Evolutionary conservation across 371 early-diverging fungal species (phyloP), one percentile per base, ranked within the genome.

Genomic region (Globomyces sp.): DNA sequence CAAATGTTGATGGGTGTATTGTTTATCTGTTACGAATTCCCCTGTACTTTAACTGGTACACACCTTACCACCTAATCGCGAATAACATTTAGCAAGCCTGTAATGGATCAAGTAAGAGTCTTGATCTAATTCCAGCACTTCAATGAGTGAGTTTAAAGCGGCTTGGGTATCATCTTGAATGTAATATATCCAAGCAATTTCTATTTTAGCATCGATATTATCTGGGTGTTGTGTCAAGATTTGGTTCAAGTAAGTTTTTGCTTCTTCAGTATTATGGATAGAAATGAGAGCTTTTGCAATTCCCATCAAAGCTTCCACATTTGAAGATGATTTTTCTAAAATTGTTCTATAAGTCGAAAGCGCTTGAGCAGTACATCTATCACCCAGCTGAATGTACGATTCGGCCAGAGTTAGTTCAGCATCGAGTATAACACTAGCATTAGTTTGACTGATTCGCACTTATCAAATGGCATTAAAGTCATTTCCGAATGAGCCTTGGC

Each of bases 81-180:
- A 96, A 69, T 90, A 90, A 0, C 87, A 79, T n/a, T 86, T 74
- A 1, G 92, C 94, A 2, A 92, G 67, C 1, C 91, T 80, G 63
- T 86, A 89, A 48, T 85, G 74, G 65, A 87, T 83, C 37, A 80
- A 68, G 1, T 89, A 86, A 8, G 74, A 61, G 10, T 70, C 71
- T 3, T 74, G 63, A 2, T 77, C 68, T 1, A 74, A 78, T 37
- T 90, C 71, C 1, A 88, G 89, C 24, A 24, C 24, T 2, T 80
- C 71, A 2, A 73, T 61, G 3, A 86, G 74, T n/a, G 72, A 76
- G n/a, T 79, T 74, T 37, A 84, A 73, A 2, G 91, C 90, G 50
- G 74, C 73, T 5, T 78, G 79, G 64, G 78, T 81, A 11, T 87
- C 77, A 24, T 57, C 82, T 62, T 1, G 80, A 78, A 49, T 75